Evolutionary conservation across 2,329 filamentous ascomycete genomes (phyloP).

Genomic region (Trichophyton simii): DNA sequence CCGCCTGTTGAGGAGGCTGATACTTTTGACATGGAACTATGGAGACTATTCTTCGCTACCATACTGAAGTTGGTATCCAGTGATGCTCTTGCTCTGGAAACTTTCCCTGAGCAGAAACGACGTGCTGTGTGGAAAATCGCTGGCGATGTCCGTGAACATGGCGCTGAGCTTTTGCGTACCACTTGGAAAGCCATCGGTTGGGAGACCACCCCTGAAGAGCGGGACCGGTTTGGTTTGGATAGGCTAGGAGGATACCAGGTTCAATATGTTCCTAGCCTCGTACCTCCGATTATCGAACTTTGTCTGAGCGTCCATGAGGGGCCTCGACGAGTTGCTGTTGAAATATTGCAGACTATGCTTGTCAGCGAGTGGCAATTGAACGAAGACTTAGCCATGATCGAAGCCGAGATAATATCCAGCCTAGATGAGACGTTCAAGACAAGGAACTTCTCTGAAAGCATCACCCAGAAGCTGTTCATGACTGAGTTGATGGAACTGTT

Average conservation of each 20-base stretch:
- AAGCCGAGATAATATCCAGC: conserved; percentile 93
- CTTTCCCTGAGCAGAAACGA: conserved; percentile 92
- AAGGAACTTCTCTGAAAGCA: conserved; percentile 74
- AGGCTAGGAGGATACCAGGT: conserved; percentile 96
- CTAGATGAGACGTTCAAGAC: conserved; percentile 82
- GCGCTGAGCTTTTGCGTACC: conserved; percentile 68
- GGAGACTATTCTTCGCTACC: conserved; percentile 86
- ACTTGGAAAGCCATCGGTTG: conserved; percentile 96
- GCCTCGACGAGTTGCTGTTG: conserved; percentile 74
- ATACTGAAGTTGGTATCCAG: conserved; percentile 82
- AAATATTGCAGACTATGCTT: conserved; percentile 95
- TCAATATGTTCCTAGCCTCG: conserved; percentile 87
- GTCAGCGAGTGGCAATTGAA: conserved; percentile 95
- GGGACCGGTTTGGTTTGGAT: conserved; percentile 59
- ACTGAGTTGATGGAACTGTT: conserved; percentile 73
- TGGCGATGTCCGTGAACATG: conserved; percentile 84
- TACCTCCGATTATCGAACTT: conserved; percentile 82
- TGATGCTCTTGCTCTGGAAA: conserved; percentile 78
- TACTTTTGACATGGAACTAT: conserved; percentile 80
- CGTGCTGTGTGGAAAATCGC: conserved; percentile 98
- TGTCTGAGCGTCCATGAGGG: conserved; percentile 93
- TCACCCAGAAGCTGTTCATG: conserved; percentile 86
- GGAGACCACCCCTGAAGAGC: conserved; percentile 76
- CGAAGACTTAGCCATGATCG: conserved; percentile 78
- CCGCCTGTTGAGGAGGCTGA: conserved; percentile 87